Conservation (phyloP, 2,329 filamentous ascomycete species). For the Fusarium protoensiforme region DNA sequence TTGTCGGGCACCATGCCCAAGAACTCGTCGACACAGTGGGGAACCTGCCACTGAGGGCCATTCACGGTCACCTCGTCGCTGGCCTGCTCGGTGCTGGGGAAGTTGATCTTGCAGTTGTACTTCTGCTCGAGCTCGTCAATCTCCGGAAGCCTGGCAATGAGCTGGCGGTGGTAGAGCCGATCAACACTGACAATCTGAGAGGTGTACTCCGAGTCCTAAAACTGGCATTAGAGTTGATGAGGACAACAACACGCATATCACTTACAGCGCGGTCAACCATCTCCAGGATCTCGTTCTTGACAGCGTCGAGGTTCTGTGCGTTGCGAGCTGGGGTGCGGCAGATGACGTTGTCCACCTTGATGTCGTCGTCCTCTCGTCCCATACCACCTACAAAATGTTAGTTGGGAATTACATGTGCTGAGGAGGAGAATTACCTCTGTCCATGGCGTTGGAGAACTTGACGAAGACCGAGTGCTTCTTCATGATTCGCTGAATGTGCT, state of each 20-base stretch:
- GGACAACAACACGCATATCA: constrained; percentile 25
- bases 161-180: constrained; percentile 92
- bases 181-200: constrained; percentile 94
- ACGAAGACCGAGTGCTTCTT: constrained; percentile 99
- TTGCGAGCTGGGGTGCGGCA: constrained; percentile 97
- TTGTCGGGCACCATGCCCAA: constrained; percentile 97
- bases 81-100: constrained; percentile 96
- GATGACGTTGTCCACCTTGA: constrained; percentile 99
- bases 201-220: constrained; percentile 92
- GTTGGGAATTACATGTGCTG: constrained; percentile 20
- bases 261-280: constrained; percentile 95
- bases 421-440: constrained; percentile 70
- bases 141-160: constrained; percentile 87
- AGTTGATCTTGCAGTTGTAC: constrained; percentile 99
- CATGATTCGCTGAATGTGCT: constrained; percentile 99
- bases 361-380: constrained; percentile 95
- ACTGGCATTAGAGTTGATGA: constrained; percentile 1
- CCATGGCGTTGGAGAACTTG: constrained; percentile 99
- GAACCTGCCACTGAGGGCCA: constrained; percentile 97
- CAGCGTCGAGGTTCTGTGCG: constrained; percentile 93
- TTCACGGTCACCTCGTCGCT: constrained; percentile 97
- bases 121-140: constrained; percentile 98
- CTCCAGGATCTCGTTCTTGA: constrained; percentile 99
- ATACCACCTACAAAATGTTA: constrained; percentile 64
- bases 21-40: constrained; percentile 95